A percentile compares a stretch with the other conserved stretches of the same genome.
Evolutionary conservation across 345 rosid genomes (phyloP).

Genomic region (Tarenaya hassleriana): DNA sequence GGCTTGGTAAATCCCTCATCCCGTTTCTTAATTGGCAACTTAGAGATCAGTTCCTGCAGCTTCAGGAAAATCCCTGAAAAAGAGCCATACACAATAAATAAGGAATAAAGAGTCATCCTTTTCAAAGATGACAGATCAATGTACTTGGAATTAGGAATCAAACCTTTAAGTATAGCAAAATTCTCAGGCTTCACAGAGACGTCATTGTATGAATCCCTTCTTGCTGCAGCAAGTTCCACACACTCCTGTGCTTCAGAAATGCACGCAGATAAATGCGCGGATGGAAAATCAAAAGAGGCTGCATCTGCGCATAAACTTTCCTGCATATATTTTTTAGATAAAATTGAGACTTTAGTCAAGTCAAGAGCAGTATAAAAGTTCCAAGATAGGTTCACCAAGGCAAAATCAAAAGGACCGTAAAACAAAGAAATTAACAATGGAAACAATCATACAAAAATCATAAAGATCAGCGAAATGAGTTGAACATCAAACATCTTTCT

Average conservation of each 20-base stretch:
- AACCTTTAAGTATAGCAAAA: conserved; percentile 93
- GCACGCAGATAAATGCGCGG: conserved; percentile 71
- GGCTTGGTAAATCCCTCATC: conserved; percentile 88
- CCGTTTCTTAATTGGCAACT: conserved; percentile 65
- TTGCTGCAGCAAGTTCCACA: conserved; percentile 56
- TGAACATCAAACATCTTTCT: neutral
- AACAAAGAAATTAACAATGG: conserved; percentile 4
- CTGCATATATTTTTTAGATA: conserved; percentile 36
- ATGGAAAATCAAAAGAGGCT: conserved; percentile 86
- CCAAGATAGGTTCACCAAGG: conserved; percentile 3
- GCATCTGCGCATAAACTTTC: conserved; percentile 92
- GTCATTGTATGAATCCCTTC: conserved; percentile 62
- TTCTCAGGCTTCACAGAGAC: conserved; percentile 67
- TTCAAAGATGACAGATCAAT: conserved; percentile 8
- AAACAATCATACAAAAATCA: neutral
- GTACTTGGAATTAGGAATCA: conserved; percentile 7
- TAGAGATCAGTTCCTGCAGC: conserved; percentile 79
- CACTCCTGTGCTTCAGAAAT: conserved; percentile 85
- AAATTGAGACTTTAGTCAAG: conserved; percentile 8
- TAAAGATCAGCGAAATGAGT: neutral
- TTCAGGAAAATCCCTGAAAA: conserved; percentile 83
- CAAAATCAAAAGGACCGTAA: neutral
- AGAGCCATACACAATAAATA: conserved; percentile 18
- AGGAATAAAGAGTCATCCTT: conserved; percentile 2
- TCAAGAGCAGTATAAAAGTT: conserved; percentile 1